A percentile compares a stretch with the other conserved stretches of the same genome.
Conservation (phyloP, 768 basidiomycete species). For the Clavulina sp. region DNA sequence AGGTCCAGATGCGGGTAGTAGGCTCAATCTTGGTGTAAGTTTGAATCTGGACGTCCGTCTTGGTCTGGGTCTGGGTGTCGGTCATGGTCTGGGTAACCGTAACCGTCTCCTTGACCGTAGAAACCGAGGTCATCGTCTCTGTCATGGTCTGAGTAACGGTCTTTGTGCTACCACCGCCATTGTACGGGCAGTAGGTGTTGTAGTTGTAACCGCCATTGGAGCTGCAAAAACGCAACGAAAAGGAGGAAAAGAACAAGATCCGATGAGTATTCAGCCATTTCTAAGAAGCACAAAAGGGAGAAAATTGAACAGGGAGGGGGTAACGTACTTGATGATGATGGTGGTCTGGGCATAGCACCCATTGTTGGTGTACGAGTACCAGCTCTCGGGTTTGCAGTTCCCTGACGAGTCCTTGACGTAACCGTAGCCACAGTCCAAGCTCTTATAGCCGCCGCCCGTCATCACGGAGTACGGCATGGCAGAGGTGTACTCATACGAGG, state of each 20-base stretch:
- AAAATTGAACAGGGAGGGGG: background rate
- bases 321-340: slow-evolving; percentile 31
- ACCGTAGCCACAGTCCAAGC: slow-evolving; percentile 54
- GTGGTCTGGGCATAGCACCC: slow-evolving; percentile 43
- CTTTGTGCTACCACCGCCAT: slow-evolving; percentile 3
- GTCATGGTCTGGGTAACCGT: slow-evolving; percentile 6
- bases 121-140: slow-evolving; percentile 20
- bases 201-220: slow-evolving; percentile 8
- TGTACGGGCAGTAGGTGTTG: slow-evolving; percentile 2
- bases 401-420: slow-evolving; percentile 39
- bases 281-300: background rate
- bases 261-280: background rate
- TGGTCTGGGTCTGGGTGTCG: slow-evolving; percentile 9
- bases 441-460: slow-evolving; percentile 44
- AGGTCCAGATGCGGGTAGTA: slow-evolving; percentile 48
- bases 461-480: slow-evolving; percentile 44
- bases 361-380: slow-evolving; percentile 24
- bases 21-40: slow-evolving; percentile 25
- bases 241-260: background rate
- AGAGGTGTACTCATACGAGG: slow-evolving; percentile 26
- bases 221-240: background rate
- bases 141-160: slow-evolving; percentile 24
- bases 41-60: background rate
- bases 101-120: background rate
- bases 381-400: slow-evolving; percentile 34